These are phyloP conservation scores for Anaeramoeba flamelloides DNA, from an alignment of 78 protist species.

Conservation along the genomic window DNA sequence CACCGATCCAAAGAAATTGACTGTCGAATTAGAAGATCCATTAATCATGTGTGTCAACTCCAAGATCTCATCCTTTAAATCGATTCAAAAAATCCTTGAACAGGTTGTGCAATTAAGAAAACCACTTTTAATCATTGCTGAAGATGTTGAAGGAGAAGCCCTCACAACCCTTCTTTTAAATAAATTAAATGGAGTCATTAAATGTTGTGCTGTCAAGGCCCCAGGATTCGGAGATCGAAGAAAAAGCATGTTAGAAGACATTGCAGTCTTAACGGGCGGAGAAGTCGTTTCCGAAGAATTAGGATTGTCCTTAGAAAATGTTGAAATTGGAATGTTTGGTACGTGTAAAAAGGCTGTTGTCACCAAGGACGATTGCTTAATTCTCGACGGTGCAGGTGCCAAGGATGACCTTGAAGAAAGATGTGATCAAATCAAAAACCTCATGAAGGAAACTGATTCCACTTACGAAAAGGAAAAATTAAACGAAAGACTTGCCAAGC, in stretches of 20 bases:
- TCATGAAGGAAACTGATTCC: conserved; percentile 35
- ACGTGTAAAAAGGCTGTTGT: conserved; percentile 47
- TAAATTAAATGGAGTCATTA: conserved; percentile 53
- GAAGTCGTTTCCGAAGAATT: conserved; percentile 23
- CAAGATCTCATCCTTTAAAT: conserved; percentile 31
- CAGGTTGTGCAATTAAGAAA: conserved; percentile 6
- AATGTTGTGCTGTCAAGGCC: conserved; percentile 76
- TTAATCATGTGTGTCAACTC: conserved; percentile 47
- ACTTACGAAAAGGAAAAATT: conserved; percentile 70
- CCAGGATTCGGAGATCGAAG: conserved; percentile 97
- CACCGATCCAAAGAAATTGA: conserved; percentile 52
- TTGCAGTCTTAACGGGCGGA: conserved; percentile 87
- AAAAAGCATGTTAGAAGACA: conserved; percentile 76
- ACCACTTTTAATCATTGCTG: conserved; percentile 84
- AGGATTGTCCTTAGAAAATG: conserved; percentile 35
- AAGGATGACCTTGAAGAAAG: conserved; percentile 80
- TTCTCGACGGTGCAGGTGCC: conserved; percentile 89
- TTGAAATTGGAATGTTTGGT: conserved; percentile 54
- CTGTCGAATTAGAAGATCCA: conserved; percentile 53
- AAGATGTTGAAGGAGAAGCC: conserved; percentile 84
- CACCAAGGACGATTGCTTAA: conserved; percentile 73
- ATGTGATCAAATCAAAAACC: conserved; percentile 49
- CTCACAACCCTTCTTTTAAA: conserved; percentile 73
- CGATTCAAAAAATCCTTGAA: conserved; percentile 18
- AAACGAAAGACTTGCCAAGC: conserved; percentile 87